Conservation (phyloP, 169 alveolate genomes). For the Ichthyophthirius multifiliis region DNA sequence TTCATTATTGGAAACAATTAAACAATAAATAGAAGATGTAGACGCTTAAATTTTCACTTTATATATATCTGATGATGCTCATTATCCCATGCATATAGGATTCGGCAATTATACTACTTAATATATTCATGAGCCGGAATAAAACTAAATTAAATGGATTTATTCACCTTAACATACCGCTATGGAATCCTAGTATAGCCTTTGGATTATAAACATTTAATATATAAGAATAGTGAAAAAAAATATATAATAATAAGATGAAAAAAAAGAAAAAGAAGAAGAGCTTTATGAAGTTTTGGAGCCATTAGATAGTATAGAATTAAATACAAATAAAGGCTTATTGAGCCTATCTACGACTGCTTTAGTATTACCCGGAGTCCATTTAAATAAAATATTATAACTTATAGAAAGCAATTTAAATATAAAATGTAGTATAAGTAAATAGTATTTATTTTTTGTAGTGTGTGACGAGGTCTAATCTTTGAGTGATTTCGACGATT, state of each 20-base stretch:
- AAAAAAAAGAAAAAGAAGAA: neutral
- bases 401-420: neutral
- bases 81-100: neutral
- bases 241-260: neutral
- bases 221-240: neutral
- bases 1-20: neutral
- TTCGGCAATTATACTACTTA: neutral
- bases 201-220: neutral
- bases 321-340: neutral
- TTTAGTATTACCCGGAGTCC: neutral
- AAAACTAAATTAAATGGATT: neutral
- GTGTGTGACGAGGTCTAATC: neutral
- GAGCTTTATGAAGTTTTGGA: neutral
- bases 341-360: neutral
- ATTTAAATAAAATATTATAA: neutral
- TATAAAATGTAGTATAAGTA: neutral
- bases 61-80: neutral
- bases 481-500: neutral
- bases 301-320: neutral
- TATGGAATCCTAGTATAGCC: neutral
- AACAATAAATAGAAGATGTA: neutral
- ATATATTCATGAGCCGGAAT: neutral
- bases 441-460: neutral
- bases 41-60: neutral
- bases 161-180: neutral